Evolutionary conservation across 2,329 filamentous ascomycete genomes (phyloP).

Genomic region (Hymenoscyphus albidus): DNA sequence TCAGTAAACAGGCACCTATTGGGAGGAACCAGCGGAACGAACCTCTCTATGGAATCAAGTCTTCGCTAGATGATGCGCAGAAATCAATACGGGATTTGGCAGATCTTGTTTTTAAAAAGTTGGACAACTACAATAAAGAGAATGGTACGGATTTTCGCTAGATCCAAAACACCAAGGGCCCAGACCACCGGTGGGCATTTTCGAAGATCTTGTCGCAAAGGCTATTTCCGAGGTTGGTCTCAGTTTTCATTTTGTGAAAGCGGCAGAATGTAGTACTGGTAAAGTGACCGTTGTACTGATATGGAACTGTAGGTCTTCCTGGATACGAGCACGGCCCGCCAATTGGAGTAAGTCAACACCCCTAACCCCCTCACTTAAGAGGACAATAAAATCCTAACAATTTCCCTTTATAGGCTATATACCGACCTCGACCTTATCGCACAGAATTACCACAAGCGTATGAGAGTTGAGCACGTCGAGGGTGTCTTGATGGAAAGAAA

Average conservation of each 20-base stretch:
- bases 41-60: not conserved
- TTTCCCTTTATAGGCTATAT: not conserved
- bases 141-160: not conserved
- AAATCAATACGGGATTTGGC: not conserved
- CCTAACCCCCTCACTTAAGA: not conserved
- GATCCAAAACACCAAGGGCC: not conserved
- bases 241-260: not conserved
- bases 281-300: not conserved
- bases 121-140: not conserved
- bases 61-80: not conserved
- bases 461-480: not conserved
- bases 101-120: not conserved
- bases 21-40: not conserved
- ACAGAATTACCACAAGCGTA: not conserved
- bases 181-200: not conserved
- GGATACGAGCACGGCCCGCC: not conserved
- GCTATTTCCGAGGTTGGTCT: not conserved
- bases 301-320: not conserved
- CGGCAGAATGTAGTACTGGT: not conserved
- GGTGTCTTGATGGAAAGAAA: not conserved
- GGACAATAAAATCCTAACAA: not conserved
- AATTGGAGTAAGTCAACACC: not conserved
- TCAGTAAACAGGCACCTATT: not conserved
- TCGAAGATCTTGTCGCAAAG: not conserved
- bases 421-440: not conserved